Evolutionary conservation across 2,329 filamentous ascomycete species (phyloP), one percentile per base, ranked within the genome.

Genomic region (Colletotrichum euphorbiae): DNA sequence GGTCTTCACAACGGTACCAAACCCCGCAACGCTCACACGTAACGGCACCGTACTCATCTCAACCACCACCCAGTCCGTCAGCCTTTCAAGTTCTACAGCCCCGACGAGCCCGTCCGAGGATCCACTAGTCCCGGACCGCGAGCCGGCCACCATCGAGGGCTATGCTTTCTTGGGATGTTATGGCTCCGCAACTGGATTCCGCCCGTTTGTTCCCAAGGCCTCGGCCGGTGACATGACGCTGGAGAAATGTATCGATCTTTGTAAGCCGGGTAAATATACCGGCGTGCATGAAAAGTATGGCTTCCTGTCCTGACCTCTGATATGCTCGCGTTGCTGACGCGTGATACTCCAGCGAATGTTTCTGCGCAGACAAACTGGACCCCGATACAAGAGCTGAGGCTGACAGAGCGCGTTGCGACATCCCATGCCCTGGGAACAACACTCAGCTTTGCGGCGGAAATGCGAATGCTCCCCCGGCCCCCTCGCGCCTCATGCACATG

Each of bases 331-430:
- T 8, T 38, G 36, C 48, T 62, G 31, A 61, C 13, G 15, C n/a
- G 4, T 17, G 4, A 9, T 43, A 19, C 24, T 13, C 6, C 33
- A 69, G 67, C 11, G 75, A 74, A 21, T 86, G 84, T 72, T 84
- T 82, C 74, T 86, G 84, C 64, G 82, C 82, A 38, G 75, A 80
- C 12, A 66, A 59, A 2, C 75, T 85, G 17, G 80, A 81, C 42
- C 74, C 75, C 4, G 76, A 78, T 50, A 81, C 82, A n/a, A 75
- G 71, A 12, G 79, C 82, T 12, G 70, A 79, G 1, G 57, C 67
- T 2, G 73, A 73, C 48, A 74, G 76, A 52, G 70, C 69, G 15
- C 68, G 71, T 38, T 85, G 84, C 70, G 71, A 80, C 59, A 71
- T 72, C 2, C 73, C 74, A 0, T 85, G 84, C 66, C 81, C 83